Conservation (phyloP, 2,329 filamentous ascomycete species). For the Diaporthe sp. region DNA sequence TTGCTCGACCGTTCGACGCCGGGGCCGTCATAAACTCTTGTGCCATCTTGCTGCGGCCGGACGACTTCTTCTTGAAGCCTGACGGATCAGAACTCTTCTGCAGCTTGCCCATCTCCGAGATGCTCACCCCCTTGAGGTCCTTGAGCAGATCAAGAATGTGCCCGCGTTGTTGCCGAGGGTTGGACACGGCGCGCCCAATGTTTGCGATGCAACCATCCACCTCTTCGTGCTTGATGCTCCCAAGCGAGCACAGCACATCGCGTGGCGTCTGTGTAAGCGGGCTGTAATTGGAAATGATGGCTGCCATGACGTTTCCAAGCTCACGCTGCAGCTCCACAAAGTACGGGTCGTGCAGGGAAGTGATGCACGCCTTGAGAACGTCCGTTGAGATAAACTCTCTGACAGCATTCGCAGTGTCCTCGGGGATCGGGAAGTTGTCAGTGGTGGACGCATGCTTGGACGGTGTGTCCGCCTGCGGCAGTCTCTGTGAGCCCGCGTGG, state of each 20-base stretch:
- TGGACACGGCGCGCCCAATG: slow-evolving; percentile 69
- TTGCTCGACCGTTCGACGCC: slow-evolving; percentile 48
- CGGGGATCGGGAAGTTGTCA: slow-evolving; percentile 62
- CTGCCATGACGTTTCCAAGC: slow-evolving; percentile 87
- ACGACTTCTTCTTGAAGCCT: slow-evolving; percentile 37
- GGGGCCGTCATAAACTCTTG: slow-evolving; percentile 75
- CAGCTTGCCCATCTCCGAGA: slow-evolving; percentile 93
- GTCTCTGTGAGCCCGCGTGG: slow-evolving; percentile 20
- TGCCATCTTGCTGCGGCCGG: slow-evolving; percentile 69
- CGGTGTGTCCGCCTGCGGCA: slow-evolving; percentile 47
- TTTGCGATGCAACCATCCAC: slow-evolving; percentile 75
- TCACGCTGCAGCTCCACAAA: slow-evolving; percentile 98
- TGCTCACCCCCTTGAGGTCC: slow-evolving; percentile 88
- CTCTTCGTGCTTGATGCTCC: slow-evolving; percentile 78
- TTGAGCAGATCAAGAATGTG: slow-evolving; percentile 88
- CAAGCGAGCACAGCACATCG: slow-evolving; percentile 82
- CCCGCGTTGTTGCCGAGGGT: slow-evolving; percentile 82
- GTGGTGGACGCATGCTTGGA: slow-evolving; percentile 37
- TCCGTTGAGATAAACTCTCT: slow-evolving; percentile 92
- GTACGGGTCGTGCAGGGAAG: slow-evolving; percentile 92
- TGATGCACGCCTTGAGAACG: slow-evolving; percentile 90
- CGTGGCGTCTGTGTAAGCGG: slow-evolving; percentile 78
- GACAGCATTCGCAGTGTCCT: slow-evolving; percentile 74
- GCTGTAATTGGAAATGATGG: slow-evolving; percentile 84
- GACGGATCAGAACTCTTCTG: slow-evolving; percentile 59